Percentiles rank a stretch among this genome's conserved stretches.
Conservation (phyloP, 2,329 filamentous ascomycete species). For the Xylaria sp. region DNA sequence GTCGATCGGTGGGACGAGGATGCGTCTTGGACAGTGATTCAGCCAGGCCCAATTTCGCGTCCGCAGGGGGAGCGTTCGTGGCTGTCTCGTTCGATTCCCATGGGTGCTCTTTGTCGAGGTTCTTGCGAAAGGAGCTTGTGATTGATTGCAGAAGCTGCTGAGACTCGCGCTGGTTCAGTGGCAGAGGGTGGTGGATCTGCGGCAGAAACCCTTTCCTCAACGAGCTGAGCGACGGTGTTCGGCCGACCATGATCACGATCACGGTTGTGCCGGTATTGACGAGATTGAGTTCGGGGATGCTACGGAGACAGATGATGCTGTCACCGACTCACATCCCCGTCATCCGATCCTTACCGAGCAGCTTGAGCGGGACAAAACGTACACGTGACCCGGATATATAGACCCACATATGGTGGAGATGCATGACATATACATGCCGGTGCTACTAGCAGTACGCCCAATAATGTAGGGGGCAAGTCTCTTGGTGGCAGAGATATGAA, state of each 20-base stretch:
- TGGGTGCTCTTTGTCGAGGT: conserved; percentile 69
- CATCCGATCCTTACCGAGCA: not conserved
- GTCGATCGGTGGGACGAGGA: conserved; percentile 58
- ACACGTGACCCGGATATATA: not conserved
- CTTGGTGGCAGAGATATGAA: too few species aligned
- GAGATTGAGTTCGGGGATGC: conserved; percentile 10
- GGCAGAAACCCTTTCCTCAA: conserved; percentile 56
- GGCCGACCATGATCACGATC: conserved; percentile 43
- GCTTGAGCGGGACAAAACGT: not conserved
- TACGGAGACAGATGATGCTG: not conserved
- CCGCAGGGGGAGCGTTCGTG: conserved; percentile 16
- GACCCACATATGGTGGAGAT: not conserved
- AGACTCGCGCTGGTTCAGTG: conserved; percentile 62
- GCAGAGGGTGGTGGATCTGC: conserved; percentile 63
- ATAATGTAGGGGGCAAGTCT: too few species aligned
- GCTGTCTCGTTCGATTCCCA: conserved; percentile 50
- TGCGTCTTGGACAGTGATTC: conserved; percentile 32
- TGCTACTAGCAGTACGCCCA: too few species aligned
- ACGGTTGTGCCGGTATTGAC: not conserved
- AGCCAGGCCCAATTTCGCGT: not conserved
- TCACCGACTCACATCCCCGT: not conserved
- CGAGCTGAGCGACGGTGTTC: conserved; percentile 53
- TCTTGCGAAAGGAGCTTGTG: conserved; percentile 66
- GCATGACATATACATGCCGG: not conserved
- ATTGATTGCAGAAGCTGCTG: conserved; percentile 66